Percentiles rank a stretch among this genome's conserved stretches.
These are phyloP conservation scores for Colletotrichum sp. DNA, from an alignment of 2,329 filamentous ascomycete species.

Conservation along the genomic window DNA sequence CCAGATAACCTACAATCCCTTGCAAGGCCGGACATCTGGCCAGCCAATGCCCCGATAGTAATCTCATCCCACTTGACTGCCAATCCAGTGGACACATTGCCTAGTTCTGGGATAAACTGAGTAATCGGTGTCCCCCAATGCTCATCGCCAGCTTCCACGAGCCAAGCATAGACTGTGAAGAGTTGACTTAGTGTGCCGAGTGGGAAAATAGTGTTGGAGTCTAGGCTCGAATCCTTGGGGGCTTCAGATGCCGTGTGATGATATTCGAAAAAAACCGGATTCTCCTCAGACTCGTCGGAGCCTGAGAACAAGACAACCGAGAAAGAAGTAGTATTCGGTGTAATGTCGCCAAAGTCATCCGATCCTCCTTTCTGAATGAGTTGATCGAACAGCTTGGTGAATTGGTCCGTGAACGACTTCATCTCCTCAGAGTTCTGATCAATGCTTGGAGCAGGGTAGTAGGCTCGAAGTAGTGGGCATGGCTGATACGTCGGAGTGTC, in stretches of 20 bases:
- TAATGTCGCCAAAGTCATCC: conserved; percentile 27
- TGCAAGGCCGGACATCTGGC: conserved; percentile 28
- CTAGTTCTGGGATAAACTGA: conserved; percentile 30
- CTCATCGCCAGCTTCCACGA: conserved; percentile 29
- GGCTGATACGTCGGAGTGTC: conserved; percentile 16
- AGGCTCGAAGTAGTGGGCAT: conserved; percentile 23
- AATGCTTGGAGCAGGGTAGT: conserved; percentile 22
- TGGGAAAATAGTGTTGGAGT: conserved; percentile 28
- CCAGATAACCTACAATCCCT: conserved; percentile 19
- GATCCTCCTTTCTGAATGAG: conserved; percentile 23
- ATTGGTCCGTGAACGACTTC: conserved; percentile 17
- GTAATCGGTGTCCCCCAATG: conserved; percentile 33
- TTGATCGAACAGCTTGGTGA: conserved; percentile 24
- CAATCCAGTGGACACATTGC: background rate
- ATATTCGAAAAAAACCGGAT: conserved; percentile 27
- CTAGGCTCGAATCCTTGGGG: conserved; percentile 15
- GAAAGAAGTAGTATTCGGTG: conserved; percentile 30
- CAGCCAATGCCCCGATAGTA: conserved; percentile 26
- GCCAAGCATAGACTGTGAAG: conserved; percentile 37
- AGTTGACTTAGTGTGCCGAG: conserved; percentile 35
- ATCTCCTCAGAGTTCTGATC: conserved; percentile 6
- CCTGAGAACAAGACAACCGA: conserved; percentile 29
- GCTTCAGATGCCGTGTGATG: conserved; percentile 24
- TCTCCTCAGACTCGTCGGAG: background rate
- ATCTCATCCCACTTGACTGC: conserved; percentile 25